Evolutionary conservation across 768 basidiomycete species (phyloP), one percentile per base, ranked within the genome.

Genomic region (Mycena filopes): DNA sequence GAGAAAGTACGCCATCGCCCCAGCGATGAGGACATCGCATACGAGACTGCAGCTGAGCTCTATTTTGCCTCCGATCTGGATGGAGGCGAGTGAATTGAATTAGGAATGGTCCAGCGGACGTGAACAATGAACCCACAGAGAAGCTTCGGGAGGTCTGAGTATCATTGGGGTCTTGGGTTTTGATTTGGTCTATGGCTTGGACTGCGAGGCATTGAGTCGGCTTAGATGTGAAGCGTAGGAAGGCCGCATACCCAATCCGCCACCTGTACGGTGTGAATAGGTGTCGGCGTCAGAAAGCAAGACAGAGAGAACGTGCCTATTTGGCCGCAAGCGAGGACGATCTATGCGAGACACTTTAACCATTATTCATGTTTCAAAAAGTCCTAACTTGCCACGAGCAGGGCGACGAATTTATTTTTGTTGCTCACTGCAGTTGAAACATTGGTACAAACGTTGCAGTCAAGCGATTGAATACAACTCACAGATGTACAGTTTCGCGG

Each of bases 41-140:
- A 45, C 55, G 5, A 57, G 21, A 47, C 55, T 57, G 13, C 33
- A 57, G 43, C 10, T 36, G 5, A 57, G 45, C 38, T 57, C 55
- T 7, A 57, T 25, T 25, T 20, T 57, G 20, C 55, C 45, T 4
- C 31, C 43, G 12, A 47, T 47, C 55, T 57, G 16, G 12, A 56
- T 2, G n/a, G n/a, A n/a, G n/a, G n/a, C n/a, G n/a, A n/a, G n/a
- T n/a, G n/a, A n/a, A n/a, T 21, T 33, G n/a, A 25, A 16, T 55
- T 11, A 50, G 18, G 31, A 33, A 16, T 25, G 2, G 9, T 23
- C 20, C 20, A 20, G 29, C 9, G 25, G 18, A 46, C 25, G 16
- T 25, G 4, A n/a, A n/a, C n/a, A n/a, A n/a, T n/a, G n/a, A n/a
- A n/a, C n/a, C n/a, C 46, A 56, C 55, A 11, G n/a, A 28, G 21